Evolutionary conservation across 148 eudicot species (phyloP), one percentile per base, ranked within the genome.

Genomic region (Simmondsia chinensis): DNA sequence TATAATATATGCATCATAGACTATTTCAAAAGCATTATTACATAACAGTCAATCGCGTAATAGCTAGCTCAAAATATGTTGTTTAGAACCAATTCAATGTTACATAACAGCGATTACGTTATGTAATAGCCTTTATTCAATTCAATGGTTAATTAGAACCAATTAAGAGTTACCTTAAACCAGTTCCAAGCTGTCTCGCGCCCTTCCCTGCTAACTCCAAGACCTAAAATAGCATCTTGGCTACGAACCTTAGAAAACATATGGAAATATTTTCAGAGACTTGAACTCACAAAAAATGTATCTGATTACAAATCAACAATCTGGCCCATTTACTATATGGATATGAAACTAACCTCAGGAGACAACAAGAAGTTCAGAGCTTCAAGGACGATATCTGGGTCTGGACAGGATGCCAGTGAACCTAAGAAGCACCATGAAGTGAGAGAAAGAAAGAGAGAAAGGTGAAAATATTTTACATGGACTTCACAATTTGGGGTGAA

Each of bases 161-260:
- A n/a, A n/a, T 13, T 33, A 18, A 26, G 20, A 14, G 16, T 50
- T 63, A 86, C 99, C 83, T 82, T 80, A 51, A 82, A 56, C 99
- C 99, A 91, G 31, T 60, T 70, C 99, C 99, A 91, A 38, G 95
- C 88, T 24, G 66, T 75, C 57, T 91, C 99, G 50, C 77, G 94
- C 34, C 86, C 88, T 59, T 77, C 79, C 44, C 36, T 31, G 48
- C 83, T 55, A 31, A 91, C 86, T 18, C 64, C 38, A 41, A 91
- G 68, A 43, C 99, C 95, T 64, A 52, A 62, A 21, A 91, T 51
- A 51, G 58, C 94, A 72, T 91, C 99, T 74, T 91, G 99, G 51
- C 75, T 79, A 52, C 99, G 84, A 43, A 91, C 95, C 99, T n/a
- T 85, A 39, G 4, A 54, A 41, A 9, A 14, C 53, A 22, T 44